Evolutionary conservation across 2,329 filamentous ascomycete species (phyloP).

Genomic region (Apiospora saccharicola): DNA sequence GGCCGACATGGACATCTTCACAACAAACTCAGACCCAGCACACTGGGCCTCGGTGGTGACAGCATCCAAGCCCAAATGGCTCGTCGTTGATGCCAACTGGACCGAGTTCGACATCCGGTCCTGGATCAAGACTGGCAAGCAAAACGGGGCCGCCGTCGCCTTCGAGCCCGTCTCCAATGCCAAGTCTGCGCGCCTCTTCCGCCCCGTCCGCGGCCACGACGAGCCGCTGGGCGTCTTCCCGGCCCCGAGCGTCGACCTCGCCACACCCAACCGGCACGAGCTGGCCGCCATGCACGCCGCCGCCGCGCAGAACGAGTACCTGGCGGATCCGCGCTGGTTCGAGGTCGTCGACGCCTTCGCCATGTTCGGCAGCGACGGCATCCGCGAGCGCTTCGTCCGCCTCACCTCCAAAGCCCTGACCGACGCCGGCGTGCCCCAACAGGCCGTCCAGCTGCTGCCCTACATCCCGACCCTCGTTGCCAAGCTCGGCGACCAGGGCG

Average conservation of each 20-base stretch:
- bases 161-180: conserved; percentile 90
- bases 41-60: conserved; percentile 68
- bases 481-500: conserved; percentile 80
- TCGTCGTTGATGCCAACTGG: conserved; percentile 92
- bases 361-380: conserved; percentile 68
- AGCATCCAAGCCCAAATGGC: conserved; percentile 70
- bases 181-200: conserved; percentile 78
- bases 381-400: conserved; percentile 73
- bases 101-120: conserved; percentile 66
- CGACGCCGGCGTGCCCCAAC: conserved; percentile 82
- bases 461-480: conserved; percentile 86
- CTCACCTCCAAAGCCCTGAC: conserved; percentile 74
- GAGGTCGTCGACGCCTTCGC: conserved; percentile 74
- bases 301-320: conserved; percentile 70
- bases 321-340: conserved; percentile 81
- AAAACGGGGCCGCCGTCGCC: conserved; percentile 66
- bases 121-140: conserved; percentile 71
- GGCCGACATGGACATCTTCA: conserved; percentile 92
- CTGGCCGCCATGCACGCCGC: conserved; percentile 78
- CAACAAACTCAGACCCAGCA: conserved; percentile 58
- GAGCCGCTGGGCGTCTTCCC: conserved; percentile 63
- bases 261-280: conserved; percentile 85
- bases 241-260: conserved; percentile 70
- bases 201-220: conserved; percentile 44
- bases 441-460: conserved; percentile 83